Conservation (phyloP, 2,329 filamentous ascomycete genomes). For the Aureobasidium sp. region DNA sequence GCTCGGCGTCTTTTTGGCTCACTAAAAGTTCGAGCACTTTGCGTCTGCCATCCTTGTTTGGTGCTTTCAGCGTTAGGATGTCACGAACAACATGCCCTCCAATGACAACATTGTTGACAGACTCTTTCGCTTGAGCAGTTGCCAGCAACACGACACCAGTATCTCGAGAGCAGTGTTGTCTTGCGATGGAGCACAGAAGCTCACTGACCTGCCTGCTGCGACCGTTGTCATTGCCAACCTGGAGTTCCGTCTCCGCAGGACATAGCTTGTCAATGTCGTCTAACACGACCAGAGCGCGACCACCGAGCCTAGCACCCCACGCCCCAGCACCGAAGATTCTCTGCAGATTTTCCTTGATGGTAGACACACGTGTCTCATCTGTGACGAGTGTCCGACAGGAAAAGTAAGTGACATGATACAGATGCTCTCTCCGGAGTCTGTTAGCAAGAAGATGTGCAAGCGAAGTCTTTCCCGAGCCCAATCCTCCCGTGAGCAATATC, state of each 20-base stretch:
- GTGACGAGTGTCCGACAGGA: conserved; percentile 79
- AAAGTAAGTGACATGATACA: conserved; percentile 81
- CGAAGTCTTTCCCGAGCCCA: conserved; percentile 83
- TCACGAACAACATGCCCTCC: conserved; percentile 89
- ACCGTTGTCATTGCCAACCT: conserved; percentile 87
- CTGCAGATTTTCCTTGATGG: conserved; percentile 80
- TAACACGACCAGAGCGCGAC: conserved; percentile 73
- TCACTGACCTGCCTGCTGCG: conserved; percentile 89
- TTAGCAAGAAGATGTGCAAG: conserved; percentile 69
- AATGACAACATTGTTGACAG: conserved; percentile 80
- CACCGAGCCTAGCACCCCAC: conserved; percentile 83
- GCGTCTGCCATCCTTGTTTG: conserved; percentile 81
- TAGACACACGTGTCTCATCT: conserved; percentile 80
- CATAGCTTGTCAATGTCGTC: conserved; percentile 92
- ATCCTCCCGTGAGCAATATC: conserved; percentile 76
- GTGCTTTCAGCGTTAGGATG: conserved; percentile 80
- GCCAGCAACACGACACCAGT: conserved; percentile 79
- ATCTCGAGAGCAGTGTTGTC: conserved; percentile 71
- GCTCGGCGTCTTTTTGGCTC: conserved; percentile 32
- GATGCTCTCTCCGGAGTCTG: conserved; percentile 57
- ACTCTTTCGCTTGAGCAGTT: conserved; percentile 87
- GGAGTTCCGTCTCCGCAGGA: conserved; percentile 85
- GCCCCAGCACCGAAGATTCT: conserved; percentile 80
- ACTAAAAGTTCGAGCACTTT: conserved; percentile 76
- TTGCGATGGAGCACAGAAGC: conserved; percentile 70